Evolutionary conservation across 108 stramenopile genomes (phyloP).

Genomic region (Skeletonema grethae): DNA sequence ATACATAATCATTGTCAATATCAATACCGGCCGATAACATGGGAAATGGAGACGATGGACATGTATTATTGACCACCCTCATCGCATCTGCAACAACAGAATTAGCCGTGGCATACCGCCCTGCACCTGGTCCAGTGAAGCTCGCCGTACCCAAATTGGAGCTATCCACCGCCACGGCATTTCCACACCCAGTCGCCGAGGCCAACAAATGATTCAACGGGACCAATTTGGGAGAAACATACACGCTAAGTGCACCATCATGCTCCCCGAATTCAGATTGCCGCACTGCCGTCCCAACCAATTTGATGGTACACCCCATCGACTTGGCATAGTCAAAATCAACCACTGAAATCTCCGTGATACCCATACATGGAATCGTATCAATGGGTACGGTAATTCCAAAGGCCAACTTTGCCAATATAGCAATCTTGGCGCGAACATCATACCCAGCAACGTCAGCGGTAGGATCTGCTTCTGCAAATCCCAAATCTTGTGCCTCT

Average conservation of each 20-base stretch:
- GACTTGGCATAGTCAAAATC: constrained; percentile 88
- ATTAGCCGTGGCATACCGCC: constrained; percentile 95
- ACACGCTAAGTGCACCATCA: constrained; percentile 73
- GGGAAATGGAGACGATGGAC: constrained; percentile 43
- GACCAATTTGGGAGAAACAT: constrained; percentile 84
- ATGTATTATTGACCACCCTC: constrained; percentile 67
- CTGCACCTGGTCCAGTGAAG: constrained; percentile 89
- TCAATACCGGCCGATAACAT: constrained; percentile 33
- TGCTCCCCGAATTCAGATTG: constrained; percentile 58
- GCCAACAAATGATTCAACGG: constrained; percentile 71
- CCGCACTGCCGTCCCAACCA: constrained; percentile 84
- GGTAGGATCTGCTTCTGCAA: constrained; percentile 79
- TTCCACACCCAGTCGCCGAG: constrained; percentile 66
- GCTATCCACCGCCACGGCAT: constrained; percentile 75
- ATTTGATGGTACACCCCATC: constrained; percentile 91
- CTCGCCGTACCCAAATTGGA: constrained; percentile 74
- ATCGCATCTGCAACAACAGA: constrained; percentile 89
- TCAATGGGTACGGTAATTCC: constrained; percentile 73
- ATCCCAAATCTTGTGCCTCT: constrained; percentile 84
- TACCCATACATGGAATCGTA: constrained; percentile 78
- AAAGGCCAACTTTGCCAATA: constrained; percentile 90
- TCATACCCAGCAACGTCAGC: constrained; percentile 93
- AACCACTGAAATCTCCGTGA: constrained; percentile 66
- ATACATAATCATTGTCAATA: constrained; percentile 72
- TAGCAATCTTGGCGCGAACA: constrained; percentile 90